Percentiles rank a stretch among this genome's conserved stretches.
phyloP scores from a whole-genome alignment of 78 protist genomes.

The Planoprotostelium fungivorum region DNA sequence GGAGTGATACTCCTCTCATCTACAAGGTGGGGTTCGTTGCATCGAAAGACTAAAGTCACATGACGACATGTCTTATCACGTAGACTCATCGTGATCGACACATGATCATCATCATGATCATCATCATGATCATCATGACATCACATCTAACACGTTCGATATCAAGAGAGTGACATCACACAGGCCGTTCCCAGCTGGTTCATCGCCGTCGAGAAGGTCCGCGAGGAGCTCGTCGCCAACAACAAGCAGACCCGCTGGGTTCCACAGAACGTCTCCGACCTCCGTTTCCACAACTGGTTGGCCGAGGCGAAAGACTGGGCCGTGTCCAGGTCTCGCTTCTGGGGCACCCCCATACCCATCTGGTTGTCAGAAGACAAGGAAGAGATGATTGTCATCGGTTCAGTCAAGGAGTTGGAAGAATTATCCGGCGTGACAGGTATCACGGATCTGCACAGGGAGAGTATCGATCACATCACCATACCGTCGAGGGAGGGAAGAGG shows the following conservation, averaged over 20 bases:
- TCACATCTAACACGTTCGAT: no score
- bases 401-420: constrained; percentile 85
- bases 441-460: constrained; percentile 76
- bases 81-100: no score
- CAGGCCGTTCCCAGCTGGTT: constrained; percentile 95
- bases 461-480: constrained; percentile 91
- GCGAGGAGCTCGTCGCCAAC: constrained; percentile 77
- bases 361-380: constrained; percentile 94
- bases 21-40: constrained; percentile 62
- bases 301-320: constrained; percentile 96
- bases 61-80: no score
- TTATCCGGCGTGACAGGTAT: constrained; percentile 77
- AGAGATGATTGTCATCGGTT: constrained; percentile 84
- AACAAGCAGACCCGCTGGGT: constrained; percentile 90
- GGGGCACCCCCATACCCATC: constrained; percentile 99
- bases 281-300: constrained; percentile 98
- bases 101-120: no score
- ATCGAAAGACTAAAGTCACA: no score
- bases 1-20: constrained; percentile 96
- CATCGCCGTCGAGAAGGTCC: constrained; percentile 83
- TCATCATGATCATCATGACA: no score
- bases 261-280: constrained; percentile 85
- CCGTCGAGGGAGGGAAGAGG: constrained; percentile 88
- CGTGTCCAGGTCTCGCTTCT: constrained; percentile 94
- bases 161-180: background rate